These are phyloP conservation scores for Fusarium succisae DNA, from an alignment of 2,329 filamentous ascomycete species.

Conservation along the genomic window DNA sequence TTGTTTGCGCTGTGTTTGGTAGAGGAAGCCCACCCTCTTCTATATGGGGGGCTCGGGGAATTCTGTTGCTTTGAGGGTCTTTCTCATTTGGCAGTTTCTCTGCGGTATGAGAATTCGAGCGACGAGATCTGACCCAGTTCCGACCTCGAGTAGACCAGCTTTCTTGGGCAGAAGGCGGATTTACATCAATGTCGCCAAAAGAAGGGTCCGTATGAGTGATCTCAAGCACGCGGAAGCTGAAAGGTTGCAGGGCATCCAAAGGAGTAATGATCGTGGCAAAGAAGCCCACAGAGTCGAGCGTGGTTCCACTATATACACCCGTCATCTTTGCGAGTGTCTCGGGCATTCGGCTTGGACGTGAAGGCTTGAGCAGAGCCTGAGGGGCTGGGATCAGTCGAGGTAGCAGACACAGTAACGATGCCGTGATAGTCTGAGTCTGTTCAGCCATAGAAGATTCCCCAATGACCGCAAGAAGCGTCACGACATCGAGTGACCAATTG, in stretches of 20 bases:
- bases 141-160: slow-evolving; percentile 16
- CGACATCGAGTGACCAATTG: slow-evolving; percentile 67
- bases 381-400: slow-evolving; percentile 70
- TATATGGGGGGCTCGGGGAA: slow-evolving; percentile 20
- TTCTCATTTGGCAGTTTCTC: background rate
- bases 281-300: slow-evolving; percentile 65
- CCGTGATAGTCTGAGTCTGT: slow-evolving; percentile 67
- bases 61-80: background rate
- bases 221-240: slow-evolving; percentile 58
- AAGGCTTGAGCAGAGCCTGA: slow-evolving; percentile 67
- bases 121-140: slow-evolving; percentile 17
- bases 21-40: slow-evolving; percentile 22
- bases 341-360: slow-evolving; percentile 64
- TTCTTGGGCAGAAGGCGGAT: slow-evolving; percentile 1
- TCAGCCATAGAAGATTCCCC: slow-evolving; percentile 68
- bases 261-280: slow-evolving; percentile 70
- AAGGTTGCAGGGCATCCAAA: slow-evolving; percentile 59
- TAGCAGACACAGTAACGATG: slow-evolving; percentile 65
- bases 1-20: slow-evolving; percentile 6
- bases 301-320: slow-evolving; percentile 66
- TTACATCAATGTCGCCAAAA: slow-evolving; percentile 16
- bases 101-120: background rate
- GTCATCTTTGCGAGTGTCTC: slow-evolving; percentile 63
- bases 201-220: slow-evolving; percentile 56
- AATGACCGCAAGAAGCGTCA: slow-evolving; percentile 70